phyloP scores from a whole-genome alignment of 495 filamentous ascomycete genomes.

The Pyrenula aspistea region DNA sequence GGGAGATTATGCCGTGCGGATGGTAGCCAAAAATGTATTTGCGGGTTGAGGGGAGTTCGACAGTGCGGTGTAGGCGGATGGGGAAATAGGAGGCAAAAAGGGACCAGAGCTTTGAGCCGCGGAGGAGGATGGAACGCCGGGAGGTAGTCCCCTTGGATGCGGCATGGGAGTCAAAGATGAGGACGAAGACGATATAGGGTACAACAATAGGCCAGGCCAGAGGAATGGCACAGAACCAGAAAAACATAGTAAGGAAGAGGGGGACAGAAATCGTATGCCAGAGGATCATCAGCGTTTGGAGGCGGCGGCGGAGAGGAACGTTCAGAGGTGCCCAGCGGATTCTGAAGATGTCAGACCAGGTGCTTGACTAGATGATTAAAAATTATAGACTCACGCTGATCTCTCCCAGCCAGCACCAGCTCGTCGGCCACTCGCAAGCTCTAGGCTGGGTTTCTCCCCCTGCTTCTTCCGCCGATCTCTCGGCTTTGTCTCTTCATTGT shows the following conservation, averaged over 20 bases:
- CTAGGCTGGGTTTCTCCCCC: neutral
- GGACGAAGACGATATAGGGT: conserved; percentile 76
- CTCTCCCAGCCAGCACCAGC: neutral
- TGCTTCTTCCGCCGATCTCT: neutral
- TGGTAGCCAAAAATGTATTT: conserved; percentile 99
- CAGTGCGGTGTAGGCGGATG: conserved; percentile 70
- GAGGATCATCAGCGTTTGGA: conserved; percentile 81
- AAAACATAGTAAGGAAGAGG: conserved; percentile 66
- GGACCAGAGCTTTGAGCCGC: conserved; percentile 53
- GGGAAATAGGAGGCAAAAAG: conserved; percentile 92
- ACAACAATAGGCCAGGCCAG: conserved; percentile 83
- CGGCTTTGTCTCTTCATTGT: neutral
- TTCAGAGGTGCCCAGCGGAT: conserved; percentile 82
- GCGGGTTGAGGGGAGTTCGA: conserved; percentile 58
- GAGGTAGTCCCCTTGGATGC: conserved; percentile 60
- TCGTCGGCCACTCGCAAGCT: neutral
- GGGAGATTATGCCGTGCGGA: conserved; percentile 91
- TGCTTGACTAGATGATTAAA: too few relatives aligned
- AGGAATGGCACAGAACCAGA: conserved; percentile 81
- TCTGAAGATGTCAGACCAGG: conserved; percentile 18
- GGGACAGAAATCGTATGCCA: conserved; percentile 76
- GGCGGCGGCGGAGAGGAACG: conserved; percentile 69
- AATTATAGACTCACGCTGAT: neutral
- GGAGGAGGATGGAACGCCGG: conserved; percentile 59
- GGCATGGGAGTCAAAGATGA: conserved; percentile 58